Evolutionary conservation across 768 basidiomycete species (phyloP), one percentile per base, ranked within the genome.

Genomic region (Kwoniella sp.): DNA sequence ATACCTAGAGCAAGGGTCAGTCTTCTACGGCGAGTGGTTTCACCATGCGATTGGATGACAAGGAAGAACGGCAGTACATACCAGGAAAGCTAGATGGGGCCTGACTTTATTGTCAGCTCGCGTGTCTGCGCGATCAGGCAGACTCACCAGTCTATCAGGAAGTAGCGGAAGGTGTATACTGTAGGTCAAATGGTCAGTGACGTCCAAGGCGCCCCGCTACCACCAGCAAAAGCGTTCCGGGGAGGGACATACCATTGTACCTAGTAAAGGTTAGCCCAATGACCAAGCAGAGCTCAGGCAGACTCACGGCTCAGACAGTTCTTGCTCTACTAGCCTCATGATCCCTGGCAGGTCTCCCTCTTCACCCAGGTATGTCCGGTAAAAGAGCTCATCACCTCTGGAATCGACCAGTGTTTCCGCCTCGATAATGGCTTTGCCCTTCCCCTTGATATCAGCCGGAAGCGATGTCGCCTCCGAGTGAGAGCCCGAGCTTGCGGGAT

Each of bases 301-400:
- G 46, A 93, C 89, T 76, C 90, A 98, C 36, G 93, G 93, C 75
- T 96, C 92, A 60, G 86, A 89, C 67, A 96, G 83, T 76, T 95
- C 91, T 65, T 80, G 85, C 77, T 92, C 86, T 3, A 93, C 86
- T 53, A 96, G 81, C 17, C 80, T 78, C 82, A 93, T 89, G 67
- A 96, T 85, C 60, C 83, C 82, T 5, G 83, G 83, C 45, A 77
- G 37, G 53, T 77, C 74, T 36, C 53, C 46, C 36, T 62, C 59
- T 52, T 74, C 73, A 25, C 33, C 43, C 19, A 50, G 46, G 29
- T 54, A 70, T 15, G 36, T 22, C 23, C 65, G 22, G 39, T 63
- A 73, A 27, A 48, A 70, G 26, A 70, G 23, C 45, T 61, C 59
- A 25, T 56, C 55, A 8, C 29, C 53, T 25, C 40, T 40, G n/a